phyloP scores from a whole-genome alignment of 345 rosid genomes.

The Citrus inodora region DNA sequence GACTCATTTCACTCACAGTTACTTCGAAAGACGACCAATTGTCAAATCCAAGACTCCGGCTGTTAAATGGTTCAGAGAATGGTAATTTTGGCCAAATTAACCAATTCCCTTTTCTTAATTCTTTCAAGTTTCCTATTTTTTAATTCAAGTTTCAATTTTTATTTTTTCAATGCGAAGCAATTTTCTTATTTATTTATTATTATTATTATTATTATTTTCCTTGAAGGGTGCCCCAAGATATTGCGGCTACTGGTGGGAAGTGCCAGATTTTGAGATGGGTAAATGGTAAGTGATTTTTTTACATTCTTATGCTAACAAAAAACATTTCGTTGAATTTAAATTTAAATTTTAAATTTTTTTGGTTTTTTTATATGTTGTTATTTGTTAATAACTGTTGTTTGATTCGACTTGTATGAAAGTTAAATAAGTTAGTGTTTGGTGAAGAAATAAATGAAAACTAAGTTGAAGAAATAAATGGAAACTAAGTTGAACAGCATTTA shows the following conservation, averaged over 20 bases:
- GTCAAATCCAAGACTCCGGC: conserved; percentile 68
- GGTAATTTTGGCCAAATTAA: conserved; percentile 36
- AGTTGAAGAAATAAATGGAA: neutral
- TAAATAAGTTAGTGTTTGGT: neutral
- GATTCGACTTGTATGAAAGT: neutral
- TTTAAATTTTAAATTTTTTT: neutral
- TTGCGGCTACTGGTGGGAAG: conserved; percentile 91
- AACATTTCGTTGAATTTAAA: neutral
- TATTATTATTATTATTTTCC: neutral
- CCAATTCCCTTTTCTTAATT: neutral
- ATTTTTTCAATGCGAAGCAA: neutral
- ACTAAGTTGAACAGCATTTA: neutral
- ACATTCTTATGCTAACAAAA: too few species aligned
- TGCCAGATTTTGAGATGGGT: conserved; percentile 86
- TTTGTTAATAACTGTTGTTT: neutral
- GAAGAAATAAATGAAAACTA: neutral
- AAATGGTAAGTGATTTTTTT: conserved; percentile 44
- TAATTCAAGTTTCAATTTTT: neutral
- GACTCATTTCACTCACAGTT: conserved; percentile 44
- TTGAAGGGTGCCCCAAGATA: conserved; percentile 95
- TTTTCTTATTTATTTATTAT: neutral
- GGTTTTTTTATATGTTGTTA: neutral
- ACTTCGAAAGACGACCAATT: conserved; percentile 77
- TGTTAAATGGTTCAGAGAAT: conserved; percentile 79
- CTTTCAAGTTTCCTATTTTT: neutral